Percentiles rank a stretch among this genome's conserved stretches.
phyloP scores from a whole-genome alignment of 495 filamentous ascomycete genomes.

The Lentithecium fluviatile region DNA sequence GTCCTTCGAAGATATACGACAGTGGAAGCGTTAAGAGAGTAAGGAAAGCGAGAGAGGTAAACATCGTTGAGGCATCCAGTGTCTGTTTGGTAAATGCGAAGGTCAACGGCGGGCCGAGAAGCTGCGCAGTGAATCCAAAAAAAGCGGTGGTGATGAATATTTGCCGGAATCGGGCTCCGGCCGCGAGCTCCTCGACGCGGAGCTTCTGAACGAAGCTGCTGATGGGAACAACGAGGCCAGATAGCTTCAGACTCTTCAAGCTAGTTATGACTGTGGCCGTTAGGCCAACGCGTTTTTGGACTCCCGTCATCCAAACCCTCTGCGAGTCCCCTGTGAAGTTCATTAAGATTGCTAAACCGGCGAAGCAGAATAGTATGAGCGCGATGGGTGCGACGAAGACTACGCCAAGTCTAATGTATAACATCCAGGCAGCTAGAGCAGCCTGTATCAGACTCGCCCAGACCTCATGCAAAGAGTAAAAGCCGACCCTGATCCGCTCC shows the following conservation, averaged over 20 bases:
- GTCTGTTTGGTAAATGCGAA: conserved; percentile 20
- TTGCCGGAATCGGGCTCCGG: conserved; percentile 41
- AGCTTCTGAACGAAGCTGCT: conserved; percentile 44
- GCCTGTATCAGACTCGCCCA: conserved; percentile 33
- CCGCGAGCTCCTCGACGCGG: conserved; percentile 46
- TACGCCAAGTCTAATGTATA: conserved; percentile 36
- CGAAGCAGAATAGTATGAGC: conserved; percentile 35
- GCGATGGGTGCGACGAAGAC: conserved; percentile 37
- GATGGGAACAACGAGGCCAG: conserved; percentile 43
- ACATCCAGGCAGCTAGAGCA: conserved; percentile 37
- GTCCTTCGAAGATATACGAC: conserved; percentile 17
- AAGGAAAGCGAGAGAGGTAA: conserved; percentile 33
- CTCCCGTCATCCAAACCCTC: conserved; percentile 18
- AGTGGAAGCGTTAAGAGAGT: conserved; percentile 33
- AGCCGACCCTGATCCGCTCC: conserved; percentile 13
- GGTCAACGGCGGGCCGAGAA: conserved; percentile 14
- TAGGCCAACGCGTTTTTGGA: conserved; percentile 13
- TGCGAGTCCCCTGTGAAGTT: conserved; percentile 13
- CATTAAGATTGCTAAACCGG: conserved; percentile 39
- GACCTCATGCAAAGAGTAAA: conserved; percentile 5
- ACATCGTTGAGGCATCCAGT: conserved; percentile 20
- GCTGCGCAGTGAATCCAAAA: conserved; percentile 9
- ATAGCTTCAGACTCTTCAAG: conserved; percentile 53
- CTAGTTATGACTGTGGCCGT: conserved; percentile 44
- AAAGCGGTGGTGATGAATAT: conserved; percentile 30